These are phyloP conservation scores for Fusarium temperatum DNA, from an alignment of 2,329 filamentous ascomycete species.

Conservation along the genomic window DNA sequence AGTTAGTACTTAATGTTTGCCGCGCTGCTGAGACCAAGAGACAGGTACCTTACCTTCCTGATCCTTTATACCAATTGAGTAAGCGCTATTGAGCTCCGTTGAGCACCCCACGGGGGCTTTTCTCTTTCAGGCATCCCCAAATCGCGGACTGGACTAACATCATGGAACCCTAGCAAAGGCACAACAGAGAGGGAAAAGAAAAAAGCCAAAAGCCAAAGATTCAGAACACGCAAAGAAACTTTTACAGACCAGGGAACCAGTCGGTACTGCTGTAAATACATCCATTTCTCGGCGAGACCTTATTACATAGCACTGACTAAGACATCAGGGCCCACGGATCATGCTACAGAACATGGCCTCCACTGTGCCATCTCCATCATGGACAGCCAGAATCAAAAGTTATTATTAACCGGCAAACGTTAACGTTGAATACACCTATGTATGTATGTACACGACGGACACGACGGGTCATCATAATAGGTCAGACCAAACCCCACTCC, in stretches of 20 bases:
- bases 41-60: conserved; percentile 1
- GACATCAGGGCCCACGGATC: conserved; percentile 19
- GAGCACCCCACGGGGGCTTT: conserved; percentile 16
- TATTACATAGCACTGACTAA: conserved; percentile 31
- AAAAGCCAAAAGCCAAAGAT: background rate
- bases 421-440: background rate
- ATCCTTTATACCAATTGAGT: conserved; percentile 1
- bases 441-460: background rate
- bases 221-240: background rate
- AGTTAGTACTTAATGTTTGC: background rate
- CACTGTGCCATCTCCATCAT: conserved; percentile 9
- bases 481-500: conserved; percentile 19
- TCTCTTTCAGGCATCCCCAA: conserved; percentile 18
- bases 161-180: background rate
- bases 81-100: background rate
- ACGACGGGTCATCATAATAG: conserved; percentile 13
- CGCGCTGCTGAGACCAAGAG: background rate
- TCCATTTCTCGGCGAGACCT: conserved; percentile 21
- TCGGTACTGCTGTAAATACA: background rate
- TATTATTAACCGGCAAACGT: conserved; percentile 6
- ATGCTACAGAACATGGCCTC: conserved; percentile 23
- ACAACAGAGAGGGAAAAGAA: background rate
- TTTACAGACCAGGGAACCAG: background rate
- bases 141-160: background rate
- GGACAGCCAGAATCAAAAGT: background rate